Percentiles rank a stretch among this genome's conserved stretches.
These are phyloP conservation scores for Chiua virens DNA, from an alignment of 768 basidiomycete species.

Conservation along the genomic window DNA sequence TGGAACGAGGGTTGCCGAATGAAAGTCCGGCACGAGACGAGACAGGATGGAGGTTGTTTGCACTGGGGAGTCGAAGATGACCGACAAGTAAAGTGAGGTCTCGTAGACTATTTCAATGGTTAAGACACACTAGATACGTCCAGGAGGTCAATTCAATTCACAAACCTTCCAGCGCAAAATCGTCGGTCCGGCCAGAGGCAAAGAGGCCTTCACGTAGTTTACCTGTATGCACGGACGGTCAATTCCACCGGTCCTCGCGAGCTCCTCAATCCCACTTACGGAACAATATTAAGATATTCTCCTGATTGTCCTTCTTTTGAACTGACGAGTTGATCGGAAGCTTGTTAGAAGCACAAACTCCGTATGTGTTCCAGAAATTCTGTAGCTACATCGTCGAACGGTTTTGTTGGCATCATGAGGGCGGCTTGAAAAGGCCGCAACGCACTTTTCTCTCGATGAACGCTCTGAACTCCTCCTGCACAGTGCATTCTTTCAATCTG, in stretches of 20 bases:
- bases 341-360: conserved; percentile 11
- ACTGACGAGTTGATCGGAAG: conserved; percentile 14
- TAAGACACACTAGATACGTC: not conserved
- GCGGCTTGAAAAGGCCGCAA: not conserved
- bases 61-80: conserved; percentile 58
- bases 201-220: conserved; percentile 75
- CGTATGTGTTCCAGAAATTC: conserved; percentile 44
- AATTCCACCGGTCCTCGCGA: not conserved
- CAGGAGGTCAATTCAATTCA: not conserved
- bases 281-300: conserved; percentile 72
- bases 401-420: not conserved
- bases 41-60: conserved; percentile 65
- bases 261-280: conserved; percentile 42
- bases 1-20: conserved; percentile 24
- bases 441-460: conserved; percentile 68
- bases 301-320: conserved; percentile 50
- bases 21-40: conserved; percentile 53
- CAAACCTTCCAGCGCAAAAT: conserved; percentile 69
- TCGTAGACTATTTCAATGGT: conserved; percentile 56
- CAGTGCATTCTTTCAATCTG: conserved; percentile 58
- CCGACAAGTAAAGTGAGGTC: conserved; percentile 65
- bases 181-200: conserved; percentile 57
- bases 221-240: conserved; percentile 40
- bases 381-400: conserved; percentile 41
- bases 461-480: conserved; percentile 66